Percentiles rank a stretch among this genome's conserved stretches.
These are phyloP conservation scores for Penicillium dipodomyicola DNA, from an alignment of 495 filamentous ascomycete species.

Conservation along the genomic window DNA sequence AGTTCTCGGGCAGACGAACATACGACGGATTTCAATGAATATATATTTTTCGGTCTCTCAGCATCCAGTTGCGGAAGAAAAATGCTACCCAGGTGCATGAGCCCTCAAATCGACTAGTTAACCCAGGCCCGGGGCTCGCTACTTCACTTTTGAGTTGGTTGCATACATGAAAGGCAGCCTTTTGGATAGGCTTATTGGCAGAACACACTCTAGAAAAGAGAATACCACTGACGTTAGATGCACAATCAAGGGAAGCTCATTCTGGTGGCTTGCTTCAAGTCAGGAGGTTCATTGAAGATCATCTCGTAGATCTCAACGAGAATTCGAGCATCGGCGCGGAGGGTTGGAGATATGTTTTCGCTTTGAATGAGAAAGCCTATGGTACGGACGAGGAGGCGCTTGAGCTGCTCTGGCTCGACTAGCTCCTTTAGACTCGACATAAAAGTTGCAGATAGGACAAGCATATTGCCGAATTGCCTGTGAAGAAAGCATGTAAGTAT, in stretches of 20 bases:
- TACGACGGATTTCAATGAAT: too few relatives aligned
- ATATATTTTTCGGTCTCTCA: too few relatives aligned
- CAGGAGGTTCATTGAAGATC: conserved; percentile 37
- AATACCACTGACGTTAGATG: neutral
- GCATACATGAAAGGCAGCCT: too few relatives aligned
- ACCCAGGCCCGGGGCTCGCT: too few relatives aligned
- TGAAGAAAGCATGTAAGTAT: conserved; percentile 1
- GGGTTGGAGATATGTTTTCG: conserved; percentile 62
- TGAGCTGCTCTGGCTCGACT: conserved; percentile 52
- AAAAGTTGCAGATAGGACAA: conserved; percentile 80
- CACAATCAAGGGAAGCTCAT: conserved; percentile 8
- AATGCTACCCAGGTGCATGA: too few relatives aligned
- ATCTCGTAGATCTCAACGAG: conserved; percentile 59
- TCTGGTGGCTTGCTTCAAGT: conserved; percentile 14
- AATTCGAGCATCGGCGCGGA: conserved; percentile 65
- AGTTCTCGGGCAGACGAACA: too few relatives aligned
- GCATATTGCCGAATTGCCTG: conserved; percentile 95
- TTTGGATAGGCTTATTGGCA: too few relatives aligned
- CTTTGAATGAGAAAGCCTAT: conserved; percentile 67
- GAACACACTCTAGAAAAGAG: too few relatives aligned
- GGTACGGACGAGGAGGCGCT: conserved; percentile 55
- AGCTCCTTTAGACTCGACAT: conserved; percentile 53
- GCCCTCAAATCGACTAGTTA: too few relatives aligned
- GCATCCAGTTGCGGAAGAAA: too few relatives aligned
- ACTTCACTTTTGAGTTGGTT: too few relatives aligned